Base-by-base conservation (phyloP, 2,329 filamentous ascomycete genomes). In the Alternaria sp. region DNA sequence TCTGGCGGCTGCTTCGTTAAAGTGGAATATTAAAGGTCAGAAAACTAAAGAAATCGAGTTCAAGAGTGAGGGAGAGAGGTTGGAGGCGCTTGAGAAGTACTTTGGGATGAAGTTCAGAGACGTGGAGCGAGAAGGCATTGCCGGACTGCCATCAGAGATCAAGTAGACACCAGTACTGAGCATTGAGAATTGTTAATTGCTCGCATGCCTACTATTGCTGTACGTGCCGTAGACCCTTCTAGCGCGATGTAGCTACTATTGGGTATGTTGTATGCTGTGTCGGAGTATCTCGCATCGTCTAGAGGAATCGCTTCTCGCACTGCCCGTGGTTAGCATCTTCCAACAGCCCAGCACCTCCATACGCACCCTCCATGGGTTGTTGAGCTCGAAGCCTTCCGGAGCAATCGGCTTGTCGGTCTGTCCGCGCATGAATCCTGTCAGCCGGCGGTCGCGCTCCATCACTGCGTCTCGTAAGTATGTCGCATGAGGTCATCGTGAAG, bases 361-460 rank as follows among this genome's bases (percentile, higher is more conserved):
- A 76, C 85, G 62, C 84, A 90, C 88, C 85, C 86, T 88, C 88
- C 88, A 90, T 67, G 87, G 86, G 80, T 89, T 89, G 85, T 86
- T 90, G 74, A 90, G 77, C 79, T 90, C 88, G 80, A 90, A 90
- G 64, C 88, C 88, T 60, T 82, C 79, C 26, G 88, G 88, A 28
- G 88, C 88, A 62, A 81, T 79, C 50, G 84, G 81, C 66, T 84
- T 86, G 79, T 88, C 87, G 60, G 87, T 87, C 76, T 90, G 88
- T 64, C 87, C 88, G 80, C 88, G 83, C 73, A 85, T 74, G 67
- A 83, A 86, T 58, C 88, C 88, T 44, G 88, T 90, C 71, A 90
- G 82, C 67, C 88, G 82, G 74, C 85, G 80, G 77, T 90, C 88
- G 78, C 88, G 84, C 72, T 90, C 87, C 87, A 90, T 89, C 88